phyloP scores from a whole-genome alignment of 352 stramenopile species.

The Phytophthora pluvialis region DNA sequence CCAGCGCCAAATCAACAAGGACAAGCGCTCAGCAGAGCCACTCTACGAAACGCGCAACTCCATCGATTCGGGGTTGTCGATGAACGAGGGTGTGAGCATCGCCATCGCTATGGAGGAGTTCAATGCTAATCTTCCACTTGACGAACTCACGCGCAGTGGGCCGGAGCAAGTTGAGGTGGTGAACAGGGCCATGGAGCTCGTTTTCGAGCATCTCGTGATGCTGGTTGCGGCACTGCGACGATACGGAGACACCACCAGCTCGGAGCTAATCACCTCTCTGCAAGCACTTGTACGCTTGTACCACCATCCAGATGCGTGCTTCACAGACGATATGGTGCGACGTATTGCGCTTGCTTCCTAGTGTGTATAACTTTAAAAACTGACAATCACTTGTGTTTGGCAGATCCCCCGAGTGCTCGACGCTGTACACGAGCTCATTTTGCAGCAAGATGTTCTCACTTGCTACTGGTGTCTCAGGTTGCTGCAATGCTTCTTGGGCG shows the following conservation, averaged over 20 bases:
- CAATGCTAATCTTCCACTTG: constrained; percentile 57
- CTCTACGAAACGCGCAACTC: constrained; percentile 50
- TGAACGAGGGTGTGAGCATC: constrained; percentile 58
- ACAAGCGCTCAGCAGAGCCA: constrained; percentile 34
- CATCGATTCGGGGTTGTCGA: constrained; percentile 50
- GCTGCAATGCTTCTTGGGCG: constrained; percentile 66
- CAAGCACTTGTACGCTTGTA: constrained; percentile 61
- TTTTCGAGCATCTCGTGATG: constrained; percentile 51
- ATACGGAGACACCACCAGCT: constrained; percentile 42
- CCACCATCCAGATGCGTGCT: constrained; percentile 46
- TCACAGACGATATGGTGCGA: constrained; percentile 48
- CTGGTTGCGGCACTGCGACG: constrained; percentile 45
- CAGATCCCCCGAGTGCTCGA: constrained; percentile 61
- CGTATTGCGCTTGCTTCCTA: background rate
- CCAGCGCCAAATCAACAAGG: constrained; percentile 41
- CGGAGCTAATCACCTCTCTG: constrained; percentile 52
- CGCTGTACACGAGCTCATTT: constrained; percentile 59
- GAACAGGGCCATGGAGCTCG: constrained; percentile 53
- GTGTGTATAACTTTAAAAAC: background rate
- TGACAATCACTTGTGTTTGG: constrained; percentile 8
- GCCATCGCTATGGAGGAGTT: constrained; percentile 60
- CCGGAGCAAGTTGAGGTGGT: constrained; percentile 43
- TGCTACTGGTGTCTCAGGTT: constrained; percentile 76
- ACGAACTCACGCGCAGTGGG: constrained; percentile 39
- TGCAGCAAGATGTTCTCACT: constrained; percentile 62